These are phyloP conservation scores for Amoebophrya sp. DNA, from an alignment of 169 alveolate genomes.

Conservation along the genomic window DNA sequence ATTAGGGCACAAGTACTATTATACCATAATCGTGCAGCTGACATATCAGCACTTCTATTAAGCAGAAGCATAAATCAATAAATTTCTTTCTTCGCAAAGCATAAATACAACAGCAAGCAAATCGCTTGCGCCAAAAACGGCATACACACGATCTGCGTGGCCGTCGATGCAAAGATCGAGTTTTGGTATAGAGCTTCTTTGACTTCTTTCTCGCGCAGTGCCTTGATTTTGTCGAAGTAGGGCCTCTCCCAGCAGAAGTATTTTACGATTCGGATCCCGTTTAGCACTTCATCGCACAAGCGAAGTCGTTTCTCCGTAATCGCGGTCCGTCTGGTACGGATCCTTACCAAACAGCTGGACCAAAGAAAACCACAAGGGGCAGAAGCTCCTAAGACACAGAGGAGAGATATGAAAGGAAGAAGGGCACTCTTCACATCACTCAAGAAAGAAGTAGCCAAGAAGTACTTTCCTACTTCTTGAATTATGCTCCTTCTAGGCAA, in stretches of 20 bases:
- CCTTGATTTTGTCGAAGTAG: not conserved
- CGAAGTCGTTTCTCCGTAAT: not conserved
- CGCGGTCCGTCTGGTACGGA: not conserved
- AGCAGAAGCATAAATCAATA: no score
- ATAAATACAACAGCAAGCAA: not conserved
- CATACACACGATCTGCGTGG: slow-evolving; percentile 17
- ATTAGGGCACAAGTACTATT: no score
- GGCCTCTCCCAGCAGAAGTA: not conserved
- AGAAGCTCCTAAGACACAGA: not conserved
- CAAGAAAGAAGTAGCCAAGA: no score
- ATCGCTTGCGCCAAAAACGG: not conserved
- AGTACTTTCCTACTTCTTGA: no score
- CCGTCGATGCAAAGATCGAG: not conserved
- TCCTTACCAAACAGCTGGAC: not conserved
- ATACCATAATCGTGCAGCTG: no score
- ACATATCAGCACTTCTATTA: no score
- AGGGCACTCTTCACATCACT: not conserved
- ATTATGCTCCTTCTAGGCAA: no score
- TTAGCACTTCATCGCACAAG: not conserved
- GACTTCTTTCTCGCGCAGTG: not conserved
- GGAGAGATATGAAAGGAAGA: not conserved
- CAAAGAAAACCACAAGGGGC: not conserved
- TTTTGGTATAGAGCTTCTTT: not conserved
- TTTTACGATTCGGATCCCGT: not conserved
- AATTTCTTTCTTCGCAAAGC: no score